These are phyloP conservation scores for Piper longum DNA, from an alignment of 164 flowering plant genomes.

Conservation along the genomic window DNA sequence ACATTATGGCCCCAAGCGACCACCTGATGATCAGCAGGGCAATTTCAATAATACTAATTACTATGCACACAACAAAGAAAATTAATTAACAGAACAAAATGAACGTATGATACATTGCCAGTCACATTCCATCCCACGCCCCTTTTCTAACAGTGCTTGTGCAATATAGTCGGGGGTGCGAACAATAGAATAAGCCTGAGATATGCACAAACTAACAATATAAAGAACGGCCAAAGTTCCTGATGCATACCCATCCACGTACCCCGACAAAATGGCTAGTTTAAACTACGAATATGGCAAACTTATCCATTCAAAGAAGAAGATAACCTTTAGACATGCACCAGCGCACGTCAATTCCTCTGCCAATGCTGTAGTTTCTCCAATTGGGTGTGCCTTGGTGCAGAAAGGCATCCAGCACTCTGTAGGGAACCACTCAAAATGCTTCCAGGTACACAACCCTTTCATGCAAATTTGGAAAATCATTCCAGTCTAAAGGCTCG, in stretches of 20 bases:
- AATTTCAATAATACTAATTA: not conserved
- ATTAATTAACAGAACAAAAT: too few relatives aligned
- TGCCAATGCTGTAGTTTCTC: conserved; percentile 98
- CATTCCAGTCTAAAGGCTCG: conserved; percentile 82
- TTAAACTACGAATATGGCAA: too few relatives aligned
- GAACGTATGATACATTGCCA: conserved; percentile 26
- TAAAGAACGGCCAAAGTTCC: too few relatives aligned
- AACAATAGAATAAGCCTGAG: conserved; percentile 92
- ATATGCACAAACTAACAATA: too few relatives aligned
- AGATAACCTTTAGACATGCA: conserved; percentile 7
- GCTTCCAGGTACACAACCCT: conserved; percentile 42
- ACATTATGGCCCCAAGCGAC: conserved; percentile 98
- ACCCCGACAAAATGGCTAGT: too few relatives aligned
- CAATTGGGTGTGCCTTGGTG: conserved; percentile 72
- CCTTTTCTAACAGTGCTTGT: conserved; percentile 89
- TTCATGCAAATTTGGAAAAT: conserved; percentile 44
- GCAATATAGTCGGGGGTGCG: conserved; percentile 98
- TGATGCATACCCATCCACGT: too few relatives aligned
- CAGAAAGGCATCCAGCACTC: conserved; percentile 52
- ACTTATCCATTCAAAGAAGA: too few relatives aligned
- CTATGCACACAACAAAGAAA: not conserved
- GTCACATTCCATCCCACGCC: conserved; percentile 98
- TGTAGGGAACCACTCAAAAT: conserved; percentile 44
- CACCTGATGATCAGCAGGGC: conserved; percentile 38
- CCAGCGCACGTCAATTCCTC: conserved; percentile 83